Evolutionary conservation across 345 rosid species (phyloP).

Genomic region (Eucalyptus curtisii): DNA sequence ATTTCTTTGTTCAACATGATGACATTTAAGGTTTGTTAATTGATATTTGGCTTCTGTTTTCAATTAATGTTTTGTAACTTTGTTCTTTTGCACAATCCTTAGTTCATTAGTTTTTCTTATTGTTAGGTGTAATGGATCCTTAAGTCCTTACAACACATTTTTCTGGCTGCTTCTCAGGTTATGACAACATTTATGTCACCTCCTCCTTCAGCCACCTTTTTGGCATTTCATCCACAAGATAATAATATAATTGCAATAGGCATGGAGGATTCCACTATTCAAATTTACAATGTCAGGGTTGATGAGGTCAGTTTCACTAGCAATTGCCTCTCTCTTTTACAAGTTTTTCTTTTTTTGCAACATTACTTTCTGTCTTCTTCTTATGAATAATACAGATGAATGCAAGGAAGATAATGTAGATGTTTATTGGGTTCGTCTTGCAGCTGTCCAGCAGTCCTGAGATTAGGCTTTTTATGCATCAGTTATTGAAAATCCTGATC

Average conservation of each 20-base stretch:
- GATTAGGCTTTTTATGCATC: neutral
- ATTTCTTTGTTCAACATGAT: constrained; percentile 81
- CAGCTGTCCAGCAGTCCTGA: neutral
- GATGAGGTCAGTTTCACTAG: constrained; percentile 43
- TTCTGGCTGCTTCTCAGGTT: neutral
- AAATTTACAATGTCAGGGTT: constrained; percentile 74
- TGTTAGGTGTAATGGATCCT: neutral
- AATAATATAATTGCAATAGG: constrained; percentile 80
- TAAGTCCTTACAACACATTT: neutral
- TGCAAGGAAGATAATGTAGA: neutral
- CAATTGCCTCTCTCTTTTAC: neutral
- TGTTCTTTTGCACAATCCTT: neutral
- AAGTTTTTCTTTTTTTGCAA: neutral
- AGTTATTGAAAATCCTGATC: neutral
- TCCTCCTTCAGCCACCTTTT: constrained; percentile 75
- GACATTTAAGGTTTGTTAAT: constrained; percentile 60
- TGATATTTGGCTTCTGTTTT: neutral
- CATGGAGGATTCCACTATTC: constrained; percentile 82
- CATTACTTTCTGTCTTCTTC: neutral
- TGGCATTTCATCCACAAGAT: constrained; percentile 86
- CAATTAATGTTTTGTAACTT: neutral
- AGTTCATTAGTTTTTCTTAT: neutral
- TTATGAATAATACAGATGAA: neutral
- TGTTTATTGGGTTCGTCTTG: neutral
- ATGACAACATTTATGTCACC: constrained; percentile 81